phyloP scores from a whole-genome alignment of 345 rosid species.

The Eucalyptus sp. region DNA sequence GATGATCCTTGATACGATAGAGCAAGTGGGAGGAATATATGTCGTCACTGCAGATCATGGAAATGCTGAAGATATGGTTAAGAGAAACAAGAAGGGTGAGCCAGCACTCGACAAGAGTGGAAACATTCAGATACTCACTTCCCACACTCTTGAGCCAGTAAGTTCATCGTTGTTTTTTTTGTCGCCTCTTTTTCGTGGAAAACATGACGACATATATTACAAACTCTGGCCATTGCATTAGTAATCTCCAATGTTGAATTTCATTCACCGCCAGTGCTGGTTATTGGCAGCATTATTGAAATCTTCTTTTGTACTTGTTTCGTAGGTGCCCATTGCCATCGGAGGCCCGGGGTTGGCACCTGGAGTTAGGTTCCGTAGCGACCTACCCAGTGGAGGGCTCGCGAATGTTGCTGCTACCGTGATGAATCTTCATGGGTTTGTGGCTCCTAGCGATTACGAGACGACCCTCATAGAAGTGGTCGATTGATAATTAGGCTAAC shows the following conservation, averaged over 20 bases:
- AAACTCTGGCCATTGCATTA: background rate
- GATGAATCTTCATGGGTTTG: slow-evolving; percentile 85
- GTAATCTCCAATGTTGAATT: background rate
- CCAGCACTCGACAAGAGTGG: slow-evolving; percentile 63
- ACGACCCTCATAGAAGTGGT: slow-evolving; percentile 70
- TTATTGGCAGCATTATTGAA: background rate
- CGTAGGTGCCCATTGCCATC: slow-evolving; percentile 88
- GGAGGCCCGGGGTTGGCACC: slow-evolving; percentile 79
- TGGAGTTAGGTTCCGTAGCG: slow-evolving; percentile 61
- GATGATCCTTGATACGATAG: slow-evolving; percentile 79
- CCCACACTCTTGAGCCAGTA: slow-evolving; percentile 94
- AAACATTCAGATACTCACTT: slow-evolving; percentile 79
- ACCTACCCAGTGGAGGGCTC: slow-evolving; percentile 56
- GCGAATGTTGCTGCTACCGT: slow-evolving; percentile 98
- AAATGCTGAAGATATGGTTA: slow-evolving; percentile 97
- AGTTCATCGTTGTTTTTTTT: slow-evolving; percentile 1
- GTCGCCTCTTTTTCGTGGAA: background rate
- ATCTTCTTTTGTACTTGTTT: background rate
- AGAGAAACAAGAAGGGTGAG: slow-evolving; percentile 75
- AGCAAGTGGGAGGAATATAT: slow-evolving; percentile 84
- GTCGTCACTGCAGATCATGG: slow-evolving; percentile 98
- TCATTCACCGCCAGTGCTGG: background rate
- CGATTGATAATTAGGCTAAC: slow-evolving; percentile 9
- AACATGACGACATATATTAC: background rate
- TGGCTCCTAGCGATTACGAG: slow-evolving; percentile 81